These are phyloP conservation scores for Plasmodium fragile DNA, from an alignment of 169 alveolate genomes.

Conservation along the genomic window DNA sequence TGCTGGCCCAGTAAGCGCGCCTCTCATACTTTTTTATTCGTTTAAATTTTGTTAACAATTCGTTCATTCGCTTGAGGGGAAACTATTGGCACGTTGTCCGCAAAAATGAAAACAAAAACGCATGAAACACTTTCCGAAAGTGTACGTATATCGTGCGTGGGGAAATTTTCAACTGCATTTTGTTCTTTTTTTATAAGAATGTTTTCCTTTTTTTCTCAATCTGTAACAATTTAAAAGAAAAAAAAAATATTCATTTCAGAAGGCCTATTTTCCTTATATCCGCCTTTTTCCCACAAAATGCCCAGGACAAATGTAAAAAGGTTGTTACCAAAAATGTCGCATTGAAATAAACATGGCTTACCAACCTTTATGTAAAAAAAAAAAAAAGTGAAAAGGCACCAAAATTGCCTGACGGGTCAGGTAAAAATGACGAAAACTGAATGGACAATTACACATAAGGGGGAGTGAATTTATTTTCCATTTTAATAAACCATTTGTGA, in stretches of 20 bases:
- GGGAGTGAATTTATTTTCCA: background rate
- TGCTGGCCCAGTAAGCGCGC: background rate
- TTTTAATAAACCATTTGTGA: background rate
- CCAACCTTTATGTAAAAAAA: background rate
- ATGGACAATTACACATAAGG: background rate
- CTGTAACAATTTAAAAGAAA: background rate
- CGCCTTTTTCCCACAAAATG: background rate
- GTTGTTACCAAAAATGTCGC: background rate
- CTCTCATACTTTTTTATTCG: background rate
- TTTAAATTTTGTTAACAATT: background rate
- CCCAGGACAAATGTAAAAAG: background rate
- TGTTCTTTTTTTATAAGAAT: background rate
- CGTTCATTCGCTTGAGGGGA: background rate
- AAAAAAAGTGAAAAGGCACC: background rate
- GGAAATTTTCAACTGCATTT: no score
- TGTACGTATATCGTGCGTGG: background rate
- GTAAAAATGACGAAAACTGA: background rate
- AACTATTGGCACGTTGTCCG: background rate
- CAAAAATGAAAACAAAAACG: background rate
- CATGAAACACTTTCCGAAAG: background rate
- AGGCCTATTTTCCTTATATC: background rate
- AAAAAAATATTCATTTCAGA: background rate
- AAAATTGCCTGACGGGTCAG: background rate
- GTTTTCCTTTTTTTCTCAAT: background rate
- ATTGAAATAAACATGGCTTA: background rate